Evolutionary conservation across 768 basidiomycete species (phyloP), one percentile per base, ranked within the genome.

Genomic region (Hygrocybe punicea): DNA sequence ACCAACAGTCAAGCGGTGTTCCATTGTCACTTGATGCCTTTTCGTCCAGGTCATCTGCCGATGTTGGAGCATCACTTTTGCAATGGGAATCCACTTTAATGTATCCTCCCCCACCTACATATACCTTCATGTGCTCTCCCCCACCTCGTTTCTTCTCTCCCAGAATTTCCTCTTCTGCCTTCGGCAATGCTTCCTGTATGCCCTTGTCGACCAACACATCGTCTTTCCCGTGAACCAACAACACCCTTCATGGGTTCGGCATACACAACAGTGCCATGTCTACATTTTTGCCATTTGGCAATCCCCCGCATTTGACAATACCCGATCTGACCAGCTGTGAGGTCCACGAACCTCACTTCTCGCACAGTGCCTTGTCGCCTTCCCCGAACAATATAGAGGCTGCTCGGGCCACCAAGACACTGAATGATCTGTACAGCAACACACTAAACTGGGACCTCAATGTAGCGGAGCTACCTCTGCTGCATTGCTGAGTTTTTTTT

Each of bases 131-230:
- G 56, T 71, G 74, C 25, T 78, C 78, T 29, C 75, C 78, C 14
- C 77, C 79, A 45, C 78, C 79, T 17, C 73, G 78, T 51, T 78
- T 79, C 61, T 76, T 75, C 59, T 70, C 72, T 45, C 71, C 74
- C 34, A 74, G 76, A 39, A 71, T 75, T 19, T 66, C 71, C 8
- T 63, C 73, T 2, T 62, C 64, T 51, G 57, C 62, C 34, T 73
- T 73, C 44, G 65, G 67, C 40, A 53, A 61, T 45, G 47, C 65
- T 35, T 60, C 64, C 46, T 63, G 69, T 50, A 67, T 68, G 46
- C 62, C 68, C 16, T 55, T 74, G 60, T 69, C 75, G 19, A 65
- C n/a, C n/a, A n/a, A 66, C 21, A 67, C 71, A 34, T 72, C 62
- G 56, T 62, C 74, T 14, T 76, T 75, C 63, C 74, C 75, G 21